Evolutionary conservation across 306 rosid genomes (phyloP).

Genomic region (Castanea sativa): DNA sequence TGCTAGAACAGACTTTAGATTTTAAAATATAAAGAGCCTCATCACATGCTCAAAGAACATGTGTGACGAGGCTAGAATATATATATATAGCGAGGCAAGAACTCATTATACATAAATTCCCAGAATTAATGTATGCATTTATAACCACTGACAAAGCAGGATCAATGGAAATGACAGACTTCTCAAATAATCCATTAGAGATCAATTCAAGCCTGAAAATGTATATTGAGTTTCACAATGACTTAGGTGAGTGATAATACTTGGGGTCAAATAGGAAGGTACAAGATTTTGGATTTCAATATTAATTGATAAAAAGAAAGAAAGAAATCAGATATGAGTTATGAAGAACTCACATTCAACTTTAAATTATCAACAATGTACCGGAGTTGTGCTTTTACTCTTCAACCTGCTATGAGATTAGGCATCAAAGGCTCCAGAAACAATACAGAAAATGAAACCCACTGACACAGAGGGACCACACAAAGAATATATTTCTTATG

Average conservation of each 20-base stretch:
- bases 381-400: too few relatives aligned
- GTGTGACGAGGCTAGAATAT: too few relatives aligned
- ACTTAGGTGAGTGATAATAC: background rate
- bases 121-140: background rate
- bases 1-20: background rate
- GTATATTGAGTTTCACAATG: background rate
- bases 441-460: too few relatives aligned
- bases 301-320: background rate
- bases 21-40: too few relatives aligned
- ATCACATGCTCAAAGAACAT: too few relatives aligned
- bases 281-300: background rate
- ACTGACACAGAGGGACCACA: too few relatives aligned
- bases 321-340: too few relatives aligned
- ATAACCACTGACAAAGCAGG: background rate
- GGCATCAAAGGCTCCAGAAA: too few relatives aligned
- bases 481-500: too few relatives aligned
- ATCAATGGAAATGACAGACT: background rate
- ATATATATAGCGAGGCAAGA: too few relatives aligned
- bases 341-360: background rate
- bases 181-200: background rate
- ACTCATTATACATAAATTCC: background rate
- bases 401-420: too few relatives aligned
- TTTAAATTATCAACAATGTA: background rate
- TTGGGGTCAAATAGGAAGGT: background rate
- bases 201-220: background rate